Conservation (phyloP, 1,284 basidiomycete genomes). For the Ustilago trichophora region DNA sequence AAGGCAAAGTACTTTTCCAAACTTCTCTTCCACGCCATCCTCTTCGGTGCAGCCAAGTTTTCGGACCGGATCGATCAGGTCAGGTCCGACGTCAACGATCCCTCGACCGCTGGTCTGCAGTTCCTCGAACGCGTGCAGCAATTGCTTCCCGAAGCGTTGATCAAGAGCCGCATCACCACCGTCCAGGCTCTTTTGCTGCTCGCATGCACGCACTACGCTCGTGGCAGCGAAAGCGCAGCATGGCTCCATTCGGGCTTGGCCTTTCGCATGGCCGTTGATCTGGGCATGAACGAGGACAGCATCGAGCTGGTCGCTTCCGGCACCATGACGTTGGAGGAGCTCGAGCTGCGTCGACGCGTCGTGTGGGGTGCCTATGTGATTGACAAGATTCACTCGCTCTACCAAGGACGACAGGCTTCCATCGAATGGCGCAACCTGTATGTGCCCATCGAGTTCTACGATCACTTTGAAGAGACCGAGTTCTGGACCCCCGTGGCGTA, state of each 20-base stretch:
- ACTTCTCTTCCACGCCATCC: slow-evolving; percentile 62
- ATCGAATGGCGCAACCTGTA: slow-evolving; percentile 51
- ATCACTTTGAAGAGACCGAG: slow-evolving; percentile 62
- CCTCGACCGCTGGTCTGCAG: slow-evolving; percentile 50
- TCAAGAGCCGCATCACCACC: slow-evolving; percentile 58
- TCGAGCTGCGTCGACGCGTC: slow-evolving; percentile 58
- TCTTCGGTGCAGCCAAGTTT: slow-evolving; percentile 62
- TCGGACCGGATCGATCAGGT: slow-evolving; percentile 55
- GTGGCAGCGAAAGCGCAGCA: slow-evolving; percentile 54
- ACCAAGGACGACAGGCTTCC: slow-evolving; percentile 60
- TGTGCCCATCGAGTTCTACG: slow-evolving; percentile 57
- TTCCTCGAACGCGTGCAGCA: slow-evolving; percentile 58
- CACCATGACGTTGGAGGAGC: slow-evolving; percentile 47
- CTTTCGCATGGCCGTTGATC: slow-evolving; percentile 61
- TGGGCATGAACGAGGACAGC: slow-evolving; percentile 57
- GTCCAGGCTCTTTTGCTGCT: slow-evolving; percentile 63
- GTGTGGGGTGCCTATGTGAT: slow-evolving; percentile 57
- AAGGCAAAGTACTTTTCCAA: slow-evolving; percentile 53
- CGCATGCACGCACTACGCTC: slow-evolving; percentile 58
- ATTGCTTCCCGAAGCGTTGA: slow-evolving; percentile 57
- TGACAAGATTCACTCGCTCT: slow-evolving; percentile 65
- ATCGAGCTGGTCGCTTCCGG: slow-evolving; percentile 37
- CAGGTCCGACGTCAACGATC: slow-evolving; percentile 45
- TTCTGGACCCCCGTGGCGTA: slow-evolving; percentile 62
- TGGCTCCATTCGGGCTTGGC: slow-evolving; percentile 63